Percentiles rank a stretch among this genome's conserved stretches.
phyloP scores from a whole-genome alignment of 2,329 filamentous ascomycete genomes.

The Diaporthe ilicicola region DNA sequence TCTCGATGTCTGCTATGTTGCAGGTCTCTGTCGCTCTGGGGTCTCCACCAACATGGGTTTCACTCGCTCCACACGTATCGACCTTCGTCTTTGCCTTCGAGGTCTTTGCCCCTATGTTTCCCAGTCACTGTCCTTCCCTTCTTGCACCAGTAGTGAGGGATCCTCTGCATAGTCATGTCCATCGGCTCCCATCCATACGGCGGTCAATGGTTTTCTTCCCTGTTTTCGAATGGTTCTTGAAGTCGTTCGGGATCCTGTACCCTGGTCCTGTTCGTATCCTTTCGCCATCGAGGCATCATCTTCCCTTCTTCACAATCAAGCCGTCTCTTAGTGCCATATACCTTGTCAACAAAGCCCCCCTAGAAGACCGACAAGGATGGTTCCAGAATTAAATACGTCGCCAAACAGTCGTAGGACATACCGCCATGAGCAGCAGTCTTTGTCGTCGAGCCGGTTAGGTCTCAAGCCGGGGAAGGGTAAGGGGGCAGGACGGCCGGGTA shows the following conservation, averaged over 20 bases:
- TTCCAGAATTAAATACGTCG: constrained; percentile 1
- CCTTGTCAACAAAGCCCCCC: not conserved
- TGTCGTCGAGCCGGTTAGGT: not conserved
- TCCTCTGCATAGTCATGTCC: not conserved
- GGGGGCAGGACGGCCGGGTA: not conserved
- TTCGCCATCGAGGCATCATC: not conserved
- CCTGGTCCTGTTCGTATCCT: not conserved
- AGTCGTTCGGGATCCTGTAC: not conserved
- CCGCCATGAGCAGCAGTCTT: not conserved
- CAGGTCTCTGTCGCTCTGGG: constrained; percentile 1
- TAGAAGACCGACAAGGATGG: not conserved
- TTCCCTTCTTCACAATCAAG: not conserved
- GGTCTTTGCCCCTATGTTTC: not conserved
- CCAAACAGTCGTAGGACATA: not conserved
- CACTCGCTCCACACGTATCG: not conserved
- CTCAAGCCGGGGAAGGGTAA: not conserved
- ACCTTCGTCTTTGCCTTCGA: not conserved
- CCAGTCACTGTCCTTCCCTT: constrained; percentile 12
- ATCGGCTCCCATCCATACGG: not conserved
- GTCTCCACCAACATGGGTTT: not conserved
- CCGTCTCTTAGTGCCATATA: not conserved
- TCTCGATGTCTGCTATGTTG: not conserved
- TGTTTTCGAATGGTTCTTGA: not conserved
- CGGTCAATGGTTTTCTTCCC: not conserved
- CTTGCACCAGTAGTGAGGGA: constrained; percentile 7